Conservation (phyloP, 352 stramenopile genomes). For the Phytopythium montanum region DNA sequence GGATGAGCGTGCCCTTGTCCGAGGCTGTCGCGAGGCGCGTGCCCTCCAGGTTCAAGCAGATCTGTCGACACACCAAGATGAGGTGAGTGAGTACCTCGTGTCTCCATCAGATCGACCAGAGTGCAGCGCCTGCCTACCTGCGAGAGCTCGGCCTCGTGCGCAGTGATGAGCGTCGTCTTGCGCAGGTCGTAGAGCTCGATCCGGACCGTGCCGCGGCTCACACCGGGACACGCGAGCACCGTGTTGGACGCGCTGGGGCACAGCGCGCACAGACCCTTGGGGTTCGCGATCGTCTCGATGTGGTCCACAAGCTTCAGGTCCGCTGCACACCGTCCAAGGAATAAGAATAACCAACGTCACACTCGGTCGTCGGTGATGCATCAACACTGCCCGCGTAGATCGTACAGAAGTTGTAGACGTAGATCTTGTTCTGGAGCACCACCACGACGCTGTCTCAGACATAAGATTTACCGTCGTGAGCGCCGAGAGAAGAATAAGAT, state of each 20-base stretch:
- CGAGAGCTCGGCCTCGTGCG: slow-evolving; percentile 93
- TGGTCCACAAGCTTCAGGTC: slow-evolving; percentile 97
- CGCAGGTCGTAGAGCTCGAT: slow-evolving; percentile 97
- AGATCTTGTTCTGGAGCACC: slow-evolving; percentile 96
- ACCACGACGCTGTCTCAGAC: slow-evolving; percentile 89
- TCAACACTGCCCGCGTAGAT: not conserved
- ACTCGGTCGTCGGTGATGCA: not conserved
- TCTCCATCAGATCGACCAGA: not conserved
- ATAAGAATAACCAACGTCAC: not conserved
- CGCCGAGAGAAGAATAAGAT: not conserved
- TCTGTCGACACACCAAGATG: slow-evolving; percentile 27
- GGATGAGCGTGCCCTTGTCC: slow-evolving; percentile 97
- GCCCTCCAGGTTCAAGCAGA: slow-evolving; percentile 93
- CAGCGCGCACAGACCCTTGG: slow-evolving; percentile 92
- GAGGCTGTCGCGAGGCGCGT: slow-evolving; percentile 94
- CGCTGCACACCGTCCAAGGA: slow-evolving; percentile 28
- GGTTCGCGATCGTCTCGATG: slow-evolving; percentile 99
- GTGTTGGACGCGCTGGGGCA: slow-evolving; percentile 92
- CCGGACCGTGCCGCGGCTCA: slow-evolving; percentile 88
- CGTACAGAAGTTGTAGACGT: slow-evolving; percentile 97
- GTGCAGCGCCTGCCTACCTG: slow-evolving; percentile 47
- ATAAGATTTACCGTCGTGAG: not conserved
- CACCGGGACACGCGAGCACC: slow-evolving; percentile 95
- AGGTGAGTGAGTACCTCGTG: not conserved
- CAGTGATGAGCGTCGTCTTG: slow-evolving; percentile 94